Percentiles rank a stretch among this genome's conserved stretches.
These are phyloP conservation scores for Fomitopsis pinicola DNA, from an alignment of 1,284 basidiomycete genomes.

Conservation along the genomic window DNA sequence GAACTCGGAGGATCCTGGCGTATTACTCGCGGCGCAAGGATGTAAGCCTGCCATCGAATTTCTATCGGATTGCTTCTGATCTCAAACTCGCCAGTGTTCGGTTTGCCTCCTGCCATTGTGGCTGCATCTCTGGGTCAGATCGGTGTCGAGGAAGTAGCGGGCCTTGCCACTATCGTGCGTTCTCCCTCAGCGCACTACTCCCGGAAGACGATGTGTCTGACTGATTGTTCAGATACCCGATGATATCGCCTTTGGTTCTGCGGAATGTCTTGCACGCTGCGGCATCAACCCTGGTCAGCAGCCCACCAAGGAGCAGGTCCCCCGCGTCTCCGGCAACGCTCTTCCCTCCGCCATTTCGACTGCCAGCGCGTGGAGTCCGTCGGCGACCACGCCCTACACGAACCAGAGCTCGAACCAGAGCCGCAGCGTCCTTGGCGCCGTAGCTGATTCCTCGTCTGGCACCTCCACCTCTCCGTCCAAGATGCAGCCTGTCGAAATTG, in stretches of 20 bases:
- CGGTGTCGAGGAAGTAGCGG: slow-evolving; percentile 27
- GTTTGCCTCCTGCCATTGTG: slow-evolving; percentile 31
- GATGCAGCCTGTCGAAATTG: not conserved
- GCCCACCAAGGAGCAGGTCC: slow-evolving; percentile 7
- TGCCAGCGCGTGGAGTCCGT: not conserved
- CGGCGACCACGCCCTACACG: not conserved
- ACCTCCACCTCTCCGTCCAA: not conserved
- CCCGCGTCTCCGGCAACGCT: slow-evolving; percentile 8
- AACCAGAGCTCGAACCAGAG: not conserved
- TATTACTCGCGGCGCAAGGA: slow-evolving; percentile 26
- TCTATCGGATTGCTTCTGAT: too few species aligned
- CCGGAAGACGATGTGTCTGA: not conserved
- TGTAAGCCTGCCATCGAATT: slow-evolving; percentile 17
- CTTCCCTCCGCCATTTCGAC: slow-evolving; percentile 1
- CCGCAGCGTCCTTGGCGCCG: not conserved
- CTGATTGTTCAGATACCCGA: slow-evolving; percentile 6
- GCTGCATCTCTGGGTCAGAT: slow-evolving; percentile 30
- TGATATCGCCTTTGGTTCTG: slow-evolving; percentile 5
- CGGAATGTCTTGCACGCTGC: slow-evolving; percentile 8
- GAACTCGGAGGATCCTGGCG: slow-evolving; percentile 32
- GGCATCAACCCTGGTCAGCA: slow-evolving; percentile 6
- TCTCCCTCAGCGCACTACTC: not conserved
- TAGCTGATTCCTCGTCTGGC: not conserved
- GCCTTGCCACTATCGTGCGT: not conserved
- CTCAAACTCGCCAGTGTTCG: slow-evolving; percentile 19